Evolutionary conservation across 768 basidiomycete species (phyloP), one percentile per base, ranked within the genome.

Genomic region (Hypsizygus marmoreus): DNA sequence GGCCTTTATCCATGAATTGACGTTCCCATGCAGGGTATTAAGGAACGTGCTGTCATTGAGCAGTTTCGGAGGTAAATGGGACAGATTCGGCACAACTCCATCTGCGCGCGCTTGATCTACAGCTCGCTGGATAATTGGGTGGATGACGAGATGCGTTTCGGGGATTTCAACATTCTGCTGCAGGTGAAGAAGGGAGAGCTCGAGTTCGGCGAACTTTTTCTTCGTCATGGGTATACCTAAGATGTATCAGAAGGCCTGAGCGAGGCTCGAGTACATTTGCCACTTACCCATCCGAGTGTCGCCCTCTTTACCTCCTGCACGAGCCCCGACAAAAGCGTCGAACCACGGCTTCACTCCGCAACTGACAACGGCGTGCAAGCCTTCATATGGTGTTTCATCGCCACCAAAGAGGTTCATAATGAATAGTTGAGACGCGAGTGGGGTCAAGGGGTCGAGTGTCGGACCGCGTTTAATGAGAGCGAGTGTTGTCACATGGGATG

Each of bases 151-250:
- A 56, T 93, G 87, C 4, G 93, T 95, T 66, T 98, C 93, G 1
- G 97, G 97, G 41, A 98, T 98, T 71, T 99, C 97, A 52, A 98
- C 95, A 57, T 99, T 99, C 67, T 98, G 97, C 61, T 98, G 95
- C 4, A 98, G 77, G 63, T 99, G 97, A 1, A 98, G 73, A 12
- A 98, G 72, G 2, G 92, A 94, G 8, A 97, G 70, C 65, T 99
- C 95, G 44, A 98, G 84, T 58, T 99, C 97, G 6, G 97, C 95
- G 60, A 98, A 97, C 69, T 97, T 98, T 76, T 95, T 95, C 81
- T 97, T 98, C 35, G 95, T 94, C 79, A 97, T 91, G 3, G 97
- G 97, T 47, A 99, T 98, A 76, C 91, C 71, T 72, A 47, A 16
- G 31, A 31, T 38, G 33, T 29, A 45, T 56, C 17, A 56, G 44